Evolutionary conservation across 768 basidiomycete species (phyloP), one percentile per base, ranked within the genome.

Genomic region (Pholiota microspora): DNA sequence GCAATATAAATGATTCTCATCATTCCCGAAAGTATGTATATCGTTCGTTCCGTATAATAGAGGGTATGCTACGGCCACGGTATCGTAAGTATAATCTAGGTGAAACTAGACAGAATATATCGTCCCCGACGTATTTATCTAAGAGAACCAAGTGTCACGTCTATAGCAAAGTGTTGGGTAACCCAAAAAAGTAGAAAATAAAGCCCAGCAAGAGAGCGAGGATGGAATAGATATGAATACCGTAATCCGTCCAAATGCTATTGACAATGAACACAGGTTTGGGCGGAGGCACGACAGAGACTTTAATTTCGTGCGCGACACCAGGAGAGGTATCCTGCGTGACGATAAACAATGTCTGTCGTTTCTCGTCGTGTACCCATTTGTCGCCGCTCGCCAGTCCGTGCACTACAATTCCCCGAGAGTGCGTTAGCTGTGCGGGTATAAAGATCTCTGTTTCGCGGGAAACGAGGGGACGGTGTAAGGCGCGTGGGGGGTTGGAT

Each of bases 391-490:
- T 57, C 15, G 68, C 70, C 1, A 89, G 74, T 0, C 88, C 86
- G 24, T 74, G 67, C 0, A 94, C 79, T 13, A 82, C 61, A 13
- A 94, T 64, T 55, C 77, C 75, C 52, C 86, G 73, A 0, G 78
- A 80, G 15, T 77, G 78, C 1, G 83, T 75, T 32, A 93, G 71
- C 57, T 78, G 65, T 0, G 82, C 78, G 0, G 93, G 92, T 6
- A 92, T 59, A 71, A 86, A 96, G 27, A 95, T 83, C 70, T 94
- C 91, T n/a, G 92, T 92, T 63, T 89, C 84, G 45, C 75, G 68
- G n/a, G 84, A 77, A 23, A 65, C 70, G 27, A 84, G 67, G 7
- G 60, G 55, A 13, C 36, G 25, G 10, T 48, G 32, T 9, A 54
- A 25, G 8, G 8, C 13, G 71, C 71, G 56, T 74, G 75, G 2